Evolutionary conservation across 306 rosid genomes (phyloP).

Genomic region (Coriaria nepalensis): DNA sequence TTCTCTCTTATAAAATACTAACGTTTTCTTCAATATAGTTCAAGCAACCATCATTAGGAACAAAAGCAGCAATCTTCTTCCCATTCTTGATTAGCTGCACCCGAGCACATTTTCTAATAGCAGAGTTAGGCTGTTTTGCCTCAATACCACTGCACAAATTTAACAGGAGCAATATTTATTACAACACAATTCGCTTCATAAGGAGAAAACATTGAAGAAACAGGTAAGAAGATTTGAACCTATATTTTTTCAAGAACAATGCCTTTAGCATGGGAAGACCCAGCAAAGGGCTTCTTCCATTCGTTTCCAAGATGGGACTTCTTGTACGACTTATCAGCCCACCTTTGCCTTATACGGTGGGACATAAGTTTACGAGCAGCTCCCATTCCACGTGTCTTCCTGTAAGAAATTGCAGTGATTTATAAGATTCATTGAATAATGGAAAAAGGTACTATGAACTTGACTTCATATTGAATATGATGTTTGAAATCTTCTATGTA

Average conservation of each 20-base stretch:
- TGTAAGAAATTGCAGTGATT: conserved; percentile 7
- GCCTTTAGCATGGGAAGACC: conserved; percentile 53
- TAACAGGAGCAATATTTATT: conserved; percentile 3
- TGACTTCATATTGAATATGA: not conserved
- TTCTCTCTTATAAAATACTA: conserved; percentile 10
- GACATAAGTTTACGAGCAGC: conserved; percentile 57
- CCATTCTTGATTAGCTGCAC: conserved; percentile 55
- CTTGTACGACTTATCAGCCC: conserved; percentile 59
- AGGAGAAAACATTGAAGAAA: not conserved
- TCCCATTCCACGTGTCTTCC: conserved; percentile 58
- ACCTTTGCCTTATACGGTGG: conserved; percentile 56
- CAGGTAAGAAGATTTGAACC: conserved; percentile 8
- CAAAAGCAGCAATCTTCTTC: conserved; percentile 58
- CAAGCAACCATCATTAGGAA: conserved; percentile 59
- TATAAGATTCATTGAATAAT: not conserved
- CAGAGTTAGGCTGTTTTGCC: conserved; percentile 62
- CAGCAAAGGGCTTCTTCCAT: conserved; percentile 60
- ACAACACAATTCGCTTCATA: not conserved
- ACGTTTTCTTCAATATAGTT: conserved; percentile 53
- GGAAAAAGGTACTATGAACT: not conserved
- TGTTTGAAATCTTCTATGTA: no score
- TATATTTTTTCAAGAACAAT: conserved; percentile 52
- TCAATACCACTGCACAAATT: conserved; percentile 40
- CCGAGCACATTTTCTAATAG: conserved; percentile 57
- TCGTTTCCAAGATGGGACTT: conserved; percentile 55